Conservation (phyloP, 306 rosid species). For the Crotalaria pallida region DNA sequence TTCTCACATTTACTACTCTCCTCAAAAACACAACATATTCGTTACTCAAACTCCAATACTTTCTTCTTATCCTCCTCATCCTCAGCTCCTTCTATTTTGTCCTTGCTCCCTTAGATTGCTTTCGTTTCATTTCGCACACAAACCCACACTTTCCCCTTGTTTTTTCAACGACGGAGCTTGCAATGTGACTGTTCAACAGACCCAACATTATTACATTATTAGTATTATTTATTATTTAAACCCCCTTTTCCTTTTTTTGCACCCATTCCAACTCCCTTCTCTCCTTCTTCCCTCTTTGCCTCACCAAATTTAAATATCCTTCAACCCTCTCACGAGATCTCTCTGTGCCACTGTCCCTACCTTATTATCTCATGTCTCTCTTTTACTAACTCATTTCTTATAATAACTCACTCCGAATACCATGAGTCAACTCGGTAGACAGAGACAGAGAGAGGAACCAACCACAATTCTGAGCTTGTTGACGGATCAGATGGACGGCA, state of each 20-base stretch:
- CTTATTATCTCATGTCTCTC: background rate
- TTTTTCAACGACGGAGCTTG: background rate
- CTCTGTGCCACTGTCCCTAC: constrained; percentile 34
- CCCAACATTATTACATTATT: no score
- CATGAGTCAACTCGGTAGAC: constrained; percentile 72
- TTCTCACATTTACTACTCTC: background rate
- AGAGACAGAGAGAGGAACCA: constrained; percentile 22
- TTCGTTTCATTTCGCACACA: background rate
- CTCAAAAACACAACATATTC: background rate
- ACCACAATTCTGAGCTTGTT: constrained; percentile 62
- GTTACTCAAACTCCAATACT: background rate
- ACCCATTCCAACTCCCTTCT: constrained; percentile 7
- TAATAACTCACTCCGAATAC: constrained; percentile 23
- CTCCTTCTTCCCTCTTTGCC: background rate
- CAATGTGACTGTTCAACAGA: background rate
- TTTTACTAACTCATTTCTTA: no score
- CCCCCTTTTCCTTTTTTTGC: background rate
- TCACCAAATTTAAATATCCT: constrained; percentile 22
- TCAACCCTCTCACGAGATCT: constrained; percentile 64
- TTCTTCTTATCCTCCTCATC: background rate
- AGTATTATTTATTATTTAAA: background rate
- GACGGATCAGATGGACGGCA: constrained; percentile 61
- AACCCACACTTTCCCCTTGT: background rate
- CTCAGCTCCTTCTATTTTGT: constrained; percentile 45
- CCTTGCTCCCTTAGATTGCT: constrained; percentile 1